Conservation (phyloP, 768 basidiomycete genomes). For the Rhodotorula diobovata region DNA sequence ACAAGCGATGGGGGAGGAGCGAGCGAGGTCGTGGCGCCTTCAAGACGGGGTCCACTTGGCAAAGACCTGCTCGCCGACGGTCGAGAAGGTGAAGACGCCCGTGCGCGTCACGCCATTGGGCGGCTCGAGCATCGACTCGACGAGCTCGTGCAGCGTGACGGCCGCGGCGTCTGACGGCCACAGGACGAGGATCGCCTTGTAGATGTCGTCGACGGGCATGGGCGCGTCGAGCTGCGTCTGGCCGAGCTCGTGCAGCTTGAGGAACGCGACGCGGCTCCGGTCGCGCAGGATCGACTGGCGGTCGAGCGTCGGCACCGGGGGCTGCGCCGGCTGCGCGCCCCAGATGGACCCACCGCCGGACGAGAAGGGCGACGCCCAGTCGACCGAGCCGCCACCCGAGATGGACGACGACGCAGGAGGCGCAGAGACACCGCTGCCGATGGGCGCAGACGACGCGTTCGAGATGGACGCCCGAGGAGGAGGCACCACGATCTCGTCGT, state of each 20-base stretch:
- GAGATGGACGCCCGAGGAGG: slow-evolving; percentile 18
- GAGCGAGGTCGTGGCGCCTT: background rate
- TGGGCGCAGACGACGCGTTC: slow-evolving; percentile 2
- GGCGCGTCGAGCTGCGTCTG: slow-evolving; percentile 11
- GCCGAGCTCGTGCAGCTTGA: slow-evolving; percentile 40
- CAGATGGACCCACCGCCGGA: slow-evolving; percentile 19
- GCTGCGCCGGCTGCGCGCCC: slow-evolving; percentile 22
- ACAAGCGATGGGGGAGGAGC: background rate
- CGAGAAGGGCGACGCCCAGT: background rate
- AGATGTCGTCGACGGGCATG: slow-evolving; percentile 38
- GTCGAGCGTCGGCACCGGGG: slow-evolving; percentile 20
- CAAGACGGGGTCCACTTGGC: slow-evolving; percentile 12
- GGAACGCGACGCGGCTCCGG: slow-evolving; percentile 37
- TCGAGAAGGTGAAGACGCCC: slow-evolving; percentile 37
- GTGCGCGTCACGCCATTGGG: slow-evolving; percentile 40
- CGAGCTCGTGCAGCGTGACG: slow-evolving; percentile 35
- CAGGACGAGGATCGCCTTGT: slow-evolving; percentile 39
- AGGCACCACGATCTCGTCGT: slow-evolving; percentile 39
- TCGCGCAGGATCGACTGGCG: slow-evolving; percentile 39
- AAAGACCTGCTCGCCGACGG: slow-evolving; percentile 28
- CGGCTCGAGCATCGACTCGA: slow-evolving; percentile 38
- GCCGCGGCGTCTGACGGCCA: slow-evolving; percentile 32
- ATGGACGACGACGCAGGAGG: slow-evolving; percentile 5
- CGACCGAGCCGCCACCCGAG: background rate
- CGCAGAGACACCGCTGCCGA: slow-evolving; percentile 3